Conservation (phyloP, 2,329 filamentous ascomycete species). For the Corniculantispora saksenae region DNA sequence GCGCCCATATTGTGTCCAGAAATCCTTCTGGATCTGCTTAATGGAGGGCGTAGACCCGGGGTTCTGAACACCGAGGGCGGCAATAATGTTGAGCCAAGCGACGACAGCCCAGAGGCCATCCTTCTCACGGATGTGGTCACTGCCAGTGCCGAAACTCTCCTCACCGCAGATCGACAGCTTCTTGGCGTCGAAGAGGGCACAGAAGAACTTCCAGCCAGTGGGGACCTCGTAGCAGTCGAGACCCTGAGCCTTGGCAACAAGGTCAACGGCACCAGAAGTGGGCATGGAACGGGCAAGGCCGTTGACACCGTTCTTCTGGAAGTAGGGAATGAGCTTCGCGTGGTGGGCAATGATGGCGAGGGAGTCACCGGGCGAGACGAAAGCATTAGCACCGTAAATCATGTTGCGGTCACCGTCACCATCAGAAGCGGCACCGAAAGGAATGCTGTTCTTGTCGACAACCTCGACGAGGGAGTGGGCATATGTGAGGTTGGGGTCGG, state of each 20-base stretch:
- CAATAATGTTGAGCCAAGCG: slow-evolving; percentile 98
- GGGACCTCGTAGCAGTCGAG: slow-evolving; percentile 94
- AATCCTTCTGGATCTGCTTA: slow-evolving; percentile 92
- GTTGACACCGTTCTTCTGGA: slow-evolving; percentile 95
- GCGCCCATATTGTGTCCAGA: slow-evolving; percentile 94
- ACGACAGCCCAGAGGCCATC: slow-evolving; percentile 97
- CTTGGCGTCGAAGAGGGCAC: slow-evolving; percentile 87
- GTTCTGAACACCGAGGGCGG: slow-evolving; percentile 82
- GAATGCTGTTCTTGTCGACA: slow-evolving; percentile 87
- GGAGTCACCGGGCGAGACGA: slow-evolving; percentile 96
- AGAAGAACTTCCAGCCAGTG: slow-evolving; percentile 99
- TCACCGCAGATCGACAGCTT: slow-evolving; percentile 98
- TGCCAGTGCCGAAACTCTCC: slow-evolving; percentile 96
- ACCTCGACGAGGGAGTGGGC: slow-evolving; percentile 91
- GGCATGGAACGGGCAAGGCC: slow-evolving; percentile 97
- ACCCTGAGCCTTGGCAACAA: slow-evolving; percentile 92
- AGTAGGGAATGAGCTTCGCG: slow-evolving; percentile 94
- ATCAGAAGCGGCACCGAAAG: slow-evolving; percentile 94
- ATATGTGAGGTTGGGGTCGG: slow-evolving; percentile 96
- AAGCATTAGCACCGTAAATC: slow-evolving; percentile 97
- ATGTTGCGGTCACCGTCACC: slow-evolving; percentile 99
- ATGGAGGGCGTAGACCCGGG: slow-evolving; percentile 84
- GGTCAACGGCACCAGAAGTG: slow-evolving; percentile 90
- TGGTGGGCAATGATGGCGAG: slow-evolving; percentile 98
- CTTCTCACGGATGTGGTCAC: slow-evolving; percentile 99